Evolutionary conservation across 78 protist genomes (phyloP).

Genomic region (Dictyostelium firmibasis): DNA sequence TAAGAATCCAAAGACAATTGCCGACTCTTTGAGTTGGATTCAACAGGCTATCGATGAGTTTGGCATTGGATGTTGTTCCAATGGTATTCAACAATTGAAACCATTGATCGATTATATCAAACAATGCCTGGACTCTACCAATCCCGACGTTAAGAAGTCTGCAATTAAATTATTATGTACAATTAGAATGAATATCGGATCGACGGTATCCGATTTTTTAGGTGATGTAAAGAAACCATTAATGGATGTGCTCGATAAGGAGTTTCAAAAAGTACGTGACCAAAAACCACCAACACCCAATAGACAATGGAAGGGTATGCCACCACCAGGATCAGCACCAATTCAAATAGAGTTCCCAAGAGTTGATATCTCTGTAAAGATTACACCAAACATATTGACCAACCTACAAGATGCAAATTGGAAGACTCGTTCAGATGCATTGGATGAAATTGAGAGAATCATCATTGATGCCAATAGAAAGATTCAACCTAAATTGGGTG

Average conservation of each 20-base stretch:
- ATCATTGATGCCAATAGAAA: constrained; percentile 65
- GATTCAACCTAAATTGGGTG: constrained; percentile 68
- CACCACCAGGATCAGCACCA: neutral
- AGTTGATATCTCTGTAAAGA: constrained; percentile 51
- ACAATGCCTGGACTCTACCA: constrained; percentile 28
- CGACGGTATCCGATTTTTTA: constrained; percentile 25
- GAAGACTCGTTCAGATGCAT: constrained; percentile 67
- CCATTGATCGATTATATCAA: constrained; percentile 41
- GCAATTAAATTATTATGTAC: constrained; percentile 50
- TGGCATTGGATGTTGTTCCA: constrained; percentile 6
- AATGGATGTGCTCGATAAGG: constrained; percentile 30
- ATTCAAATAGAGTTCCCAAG: constrained; percentile 26
- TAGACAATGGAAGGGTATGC: neutral
- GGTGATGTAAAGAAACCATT: constrained; percentile 27
- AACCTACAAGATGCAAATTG: constrained; percentile 51
- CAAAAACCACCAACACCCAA: constrained; percentile 7
- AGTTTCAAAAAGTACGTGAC: constrained; percentile 40
- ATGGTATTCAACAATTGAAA: neutral
- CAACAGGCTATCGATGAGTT: constrained; percentile 52
- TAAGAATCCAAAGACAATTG: constrained; percentile 42
- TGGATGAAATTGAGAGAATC: constrained; percentile 54
- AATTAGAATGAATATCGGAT: constrained; percentile 4
- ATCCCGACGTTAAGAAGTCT: constrained; percentile 11
- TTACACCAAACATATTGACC: neutral
- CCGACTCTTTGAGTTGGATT: constrained; percentile 42